A percentile compares a stretch with the other conserved stretches of the same genome.
Conservation (phyloP, 352 stramenopile species). For the Pythium coloratum region DNA sequence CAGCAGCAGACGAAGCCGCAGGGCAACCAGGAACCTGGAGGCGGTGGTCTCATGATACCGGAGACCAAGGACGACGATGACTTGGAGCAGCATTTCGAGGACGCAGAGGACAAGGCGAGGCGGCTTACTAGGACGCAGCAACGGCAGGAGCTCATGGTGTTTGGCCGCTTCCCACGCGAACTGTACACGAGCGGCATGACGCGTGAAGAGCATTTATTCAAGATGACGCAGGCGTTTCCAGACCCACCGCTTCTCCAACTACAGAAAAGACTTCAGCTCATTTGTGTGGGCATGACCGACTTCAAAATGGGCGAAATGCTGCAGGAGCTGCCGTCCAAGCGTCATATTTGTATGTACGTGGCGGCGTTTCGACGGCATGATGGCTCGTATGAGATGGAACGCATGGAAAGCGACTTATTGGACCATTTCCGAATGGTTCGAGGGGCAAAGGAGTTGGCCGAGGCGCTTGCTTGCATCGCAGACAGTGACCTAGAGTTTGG, state of each 20-base stretch:
- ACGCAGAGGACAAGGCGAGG: slow-evolving; percentile 35
- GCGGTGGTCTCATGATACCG: not conserved
- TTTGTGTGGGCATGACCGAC: slow-evolving; percentile 81
- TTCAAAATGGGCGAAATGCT: slow-evolving; percentile 89
- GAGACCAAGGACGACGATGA: not conserved
- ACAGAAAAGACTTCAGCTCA: slow-evolving; percentile 44
- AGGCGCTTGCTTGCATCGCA: slow-evolving; percentile 53
- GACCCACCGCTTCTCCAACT: slow-evolving; percentile 54
- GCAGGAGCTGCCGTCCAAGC: slow-evolving; percentile 90
- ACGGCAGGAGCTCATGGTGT: slow-evolving; percentile 62
- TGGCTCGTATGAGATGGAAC: slow-evolving; percentile 48
- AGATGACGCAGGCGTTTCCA: slow-evolving; percentile 53
- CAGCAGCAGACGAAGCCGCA: slow-evolving; percentile 4
- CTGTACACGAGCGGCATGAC: slow-evolving; percentile 70
- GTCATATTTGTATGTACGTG: slow-evolving; percentile 85
- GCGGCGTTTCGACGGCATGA: slow-evolving; percentile 49
- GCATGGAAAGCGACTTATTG: slow-evolving; percentile 59
- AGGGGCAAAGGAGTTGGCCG: slow-evolving; percentile 48
- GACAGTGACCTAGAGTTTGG: slow-evolving; percentile 70
- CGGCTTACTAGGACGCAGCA: slow-evolving; percentile 31
- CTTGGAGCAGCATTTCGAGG: slow-evolving; percentile 52
- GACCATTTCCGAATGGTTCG: slow-evolving; percentile 83
- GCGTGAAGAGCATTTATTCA: slow-evolving; percentile 47
- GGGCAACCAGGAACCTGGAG: slow-evolving; percentile 14
- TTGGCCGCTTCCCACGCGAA: slow-evolving; percentile 59